A percentile compares a stretch with the other conserved stretches of the same genome.
These are phyloP conservation scores for Cornus suecica DNA, from an alignment of 148 eudicot species.

Conservation along the genomic window DNA sequence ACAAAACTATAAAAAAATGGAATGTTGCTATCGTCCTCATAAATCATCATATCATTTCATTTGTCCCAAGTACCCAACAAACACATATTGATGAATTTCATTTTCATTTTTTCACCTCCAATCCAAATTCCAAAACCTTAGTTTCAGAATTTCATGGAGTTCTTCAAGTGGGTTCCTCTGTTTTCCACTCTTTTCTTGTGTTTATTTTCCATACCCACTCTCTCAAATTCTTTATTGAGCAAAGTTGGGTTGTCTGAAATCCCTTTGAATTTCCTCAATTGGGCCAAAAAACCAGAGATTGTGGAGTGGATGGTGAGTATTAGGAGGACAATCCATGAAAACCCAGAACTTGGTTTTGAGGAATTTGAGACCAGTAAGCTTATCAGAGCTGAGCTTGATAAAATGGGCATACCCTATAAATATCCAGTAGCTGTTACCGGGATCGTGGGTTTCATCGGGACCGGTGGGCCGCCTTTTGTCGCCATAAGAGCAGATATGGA, in stretches of 20 bases:
- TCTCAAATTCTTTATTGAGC: conserved; percentile 22
- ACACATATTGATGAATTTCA: no score
- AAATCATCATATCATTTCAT: no score
- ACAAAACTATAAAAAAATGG: no score
- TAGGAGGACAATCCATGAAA: conserved; percentile 48
- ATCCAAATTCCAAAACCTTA: neutral
- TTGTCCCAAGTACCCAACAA: no score
- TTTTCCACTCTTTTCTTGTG: conserved; percentile 17
- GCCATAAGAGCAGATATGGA: conserved; percentile 64
- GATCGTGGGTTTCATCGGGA: conserved; percentile 44
- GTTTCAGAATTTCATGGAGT: conserved; percentile 19
- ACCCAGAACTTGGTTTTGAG: conserved; percentile 51
- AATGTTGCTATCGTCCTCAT: no score
- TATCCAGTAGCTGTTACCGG: conserved; percentile 50
- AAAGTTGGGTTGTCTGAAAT: conserved; percentile 24
- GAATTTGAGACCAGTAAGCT: conserved; percentile 51
- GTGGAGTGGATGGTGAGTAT: conserved; percentile 42
- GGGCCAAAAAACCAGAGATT: conserved; percentile 34
- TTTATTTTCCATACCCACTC: conserved; percentile 14
- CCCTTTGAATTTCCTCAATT: conserved; percentile 35
- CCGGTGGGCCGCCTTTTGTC: conserved; percentile 47
- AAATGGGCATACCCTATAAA: conserved; percentile 38
- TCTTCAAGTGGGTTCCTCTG: conserved; percentile 18
- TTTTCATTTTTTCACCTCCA: neutral
- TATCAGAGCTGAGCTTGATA: conserved; percentile 45